These are phyloP conservation scores for Decorospora gaudefroyi DNA, from an alignment of 2,329 filamentous ascomycete species.

Conservation along the genomic window DNA sequence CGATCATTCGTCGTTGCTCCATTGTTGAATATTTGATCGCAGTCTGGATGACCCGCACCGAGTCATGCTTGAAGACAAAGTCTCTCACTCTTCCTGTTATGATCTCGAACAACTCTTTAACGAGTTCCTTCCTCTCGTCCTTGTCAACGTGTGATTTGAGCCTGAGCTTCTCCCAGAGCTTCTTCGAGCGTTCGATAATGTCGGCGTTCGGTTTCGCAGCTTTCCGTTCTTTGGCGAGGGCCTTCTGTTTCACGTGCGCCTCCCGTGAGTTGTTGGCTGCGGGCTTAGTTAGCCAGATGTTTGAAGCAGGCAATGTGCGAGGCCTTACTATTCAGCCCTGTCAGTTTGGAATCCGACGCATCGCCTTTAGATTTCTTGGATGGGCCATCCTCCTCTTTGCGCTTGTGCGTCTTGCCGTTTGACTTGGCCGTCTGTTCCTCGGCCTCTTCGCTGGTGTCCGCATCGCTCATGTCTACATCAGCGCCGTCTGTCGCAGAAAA, in stretches of 20 bases:
- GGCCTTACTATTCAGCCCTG: slow-evolving; percentile 35
- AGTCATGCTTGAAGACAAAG: slow-evolving; percentile 98
- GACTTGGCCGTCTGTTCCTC: slow-evolving; percentile 18
- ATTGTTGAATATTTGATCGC: slow-evolving; percentile 92
- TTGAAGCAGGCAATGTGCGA: background rate
- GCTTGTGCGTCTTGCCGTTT: slow-evolving; percentile 29
- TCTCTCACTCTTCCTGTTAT: slow-evolving; percentile 90
- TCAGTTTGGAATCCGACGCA: slow-evolving; percentile 29
- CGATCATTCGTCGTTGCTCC: slow-evolving; percentile 84
- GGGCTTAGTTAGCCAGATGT: slow-evolving; percentile 16
- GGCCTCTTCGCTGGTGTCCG: slow-evolving; percentile 22
- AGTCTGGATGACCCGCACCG: slow-evolving; percentile 93
- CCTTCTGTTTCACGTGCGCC: slow-evolving; percentile 91
- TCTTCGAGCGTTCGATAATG: slow-evolving; percentile 85
- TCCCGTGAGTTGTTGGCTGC: slow-evolving; percentile 75
- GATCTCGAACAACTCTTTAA: slow-evolving; percentile 87
- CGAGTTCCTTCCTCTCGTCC: slow-evolving; percentile 82
- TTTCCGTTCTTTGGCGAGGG: slow-evolving; percentile 84
- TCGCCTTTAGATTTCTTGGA: slow-evolving; percentile 27
- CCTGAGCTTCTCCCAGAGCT: slow-evolving; percentile 93
- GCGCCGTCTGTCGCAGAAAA: slow-evolving; percentile 40
- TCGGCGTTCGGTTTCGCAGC: slow-evolving; percentile 92
- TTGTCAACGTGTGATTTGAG: slow-evolving; percentile 90
- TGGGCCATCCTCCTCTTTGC: slow-evolving; percentile 29
- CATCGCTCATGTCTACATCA: slow-evolving; percentile 31